Percentiles rank a stretch among this genome's conserved stretches.
phyloP scores from a whole-genome alignment of 2,329 filamentous ascomycete genomes.

The Proliferodiscus dingleyae region DNA sequence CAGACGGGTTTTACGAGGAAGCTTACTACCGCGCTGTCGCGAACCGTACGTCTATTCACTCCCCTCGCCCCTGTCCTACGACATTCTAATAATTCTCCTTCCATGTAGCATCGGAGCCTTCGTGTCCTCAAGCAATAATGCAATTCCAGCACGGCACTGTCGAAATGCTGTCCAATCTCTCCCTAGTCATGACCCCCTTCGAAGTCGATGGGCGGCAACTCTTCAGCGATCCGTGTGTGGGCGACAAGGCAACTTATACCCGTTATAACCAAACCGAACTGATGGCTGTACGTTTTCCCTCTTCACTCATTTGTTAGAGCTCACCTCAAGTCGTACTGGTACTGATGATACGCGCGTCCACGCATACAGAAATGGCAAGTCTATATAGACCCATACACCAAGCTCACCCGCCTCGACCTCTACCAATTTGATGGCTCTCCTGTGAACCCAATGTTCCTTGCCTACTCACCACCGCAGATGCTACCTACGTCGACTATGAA shows the following conservation, averaged over 20 bases:
- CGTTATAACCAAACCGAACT: constrained; percentile 62
- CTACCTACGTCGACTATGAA: constrained; percentile 64
- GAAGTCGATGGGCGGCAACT: constrained; percentile 63
- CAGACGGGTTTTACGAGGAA: constrained; percentile 62
- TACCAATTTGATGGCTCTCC: constrained; percentile 59
- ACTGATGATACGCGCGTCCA: background rate
- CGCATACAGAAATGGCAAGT: constrained; percentile 33
- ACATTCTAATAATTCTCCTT: constrained; percentile 9
- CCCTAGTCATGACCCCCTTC: constrained; percentile 55
- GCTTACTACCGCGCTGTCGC: constrained; percentile 65
- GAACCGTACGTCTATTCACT: constrained; percentile 51
- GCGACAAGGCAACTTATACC: constrained; percentile 50
- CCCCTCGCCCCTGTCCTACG: background rate
- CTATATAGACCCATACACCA: constrained; percentile 55
- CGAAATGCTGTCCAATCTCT: constrained; percentile 50
- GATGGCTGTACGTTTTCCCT: constrained; percentile 48
- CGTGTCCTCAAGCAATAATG: constrained; percentile 60
- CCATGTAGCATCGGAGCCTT: constrained; percentile 48
- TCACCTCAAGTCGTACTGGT: background rate
- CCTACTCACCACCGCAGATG: constrained; percentile 60
- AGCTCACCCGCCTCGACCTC: constrained; percentile 58
- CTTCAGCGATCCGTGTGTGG: constrained; percentile 57
- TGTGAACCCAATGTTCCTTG: constrained; percentile 63
- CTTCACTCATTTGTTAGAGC: background rate
- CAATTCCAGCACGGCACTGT: constrained; percentile 70